These are phyloP conservation scores for Dryas integrifolia DNA, from an alignment of 331 rosid species.

Conservation along the genomic window DNA sequence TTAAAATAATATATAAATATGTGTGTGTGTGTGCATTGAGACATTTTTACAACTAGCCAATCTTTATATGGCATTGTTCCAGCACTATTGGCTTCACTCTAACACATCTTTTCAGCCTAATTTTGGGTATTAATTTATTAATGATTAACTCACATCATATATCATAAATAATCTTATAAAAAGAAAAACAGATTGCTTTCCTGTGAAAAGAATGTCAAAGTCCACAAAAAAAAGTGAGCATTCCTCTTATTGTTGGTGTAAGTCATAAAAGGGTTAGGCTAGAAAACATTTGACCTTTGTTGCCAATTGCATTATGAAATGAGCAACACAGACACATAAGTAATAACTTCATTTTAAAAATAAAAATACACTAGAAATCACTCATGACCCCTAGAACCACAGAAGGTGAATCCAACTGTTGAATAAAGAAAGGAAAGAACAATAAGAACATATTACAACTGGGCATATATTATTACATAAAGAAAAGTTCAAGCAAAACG, in stretches of 20 bases:
- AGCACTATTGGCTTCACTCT: neutral
- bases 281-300: neutral
- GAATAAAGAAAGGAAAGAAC: neutral
- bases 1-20: neutral
- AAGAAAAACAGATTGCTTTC: neutral
- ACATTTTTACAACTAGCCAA: neutral
- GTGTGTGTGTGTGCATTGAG: neutral
- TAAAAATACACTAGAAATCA: neutral
- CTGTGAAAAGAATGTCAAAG: neutral
- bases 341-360: neutral
- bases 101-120: neutral
- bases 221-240: neutral
- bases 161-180: neutral
- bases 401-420: neutral
- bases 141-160: neutral
- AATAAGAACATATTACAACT: neutral
- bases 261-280: neutral
- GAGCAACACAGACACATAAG: neutral
- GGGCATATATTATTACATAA: neutral
- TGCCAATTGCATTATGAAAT: neutral
- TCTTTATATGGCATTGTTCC: neutral
- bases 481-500: conserved; percentile 7
- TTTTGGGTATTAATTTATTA: neutral
- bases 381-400: neutral
- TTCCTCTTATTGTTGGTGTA: neutral